Evolutionary conservation across 2,329 filamentous ascomycete species (phyloP), one percentile per base, ranked within the genome.

Genomic region (Elsinoe perseae): DNA sequence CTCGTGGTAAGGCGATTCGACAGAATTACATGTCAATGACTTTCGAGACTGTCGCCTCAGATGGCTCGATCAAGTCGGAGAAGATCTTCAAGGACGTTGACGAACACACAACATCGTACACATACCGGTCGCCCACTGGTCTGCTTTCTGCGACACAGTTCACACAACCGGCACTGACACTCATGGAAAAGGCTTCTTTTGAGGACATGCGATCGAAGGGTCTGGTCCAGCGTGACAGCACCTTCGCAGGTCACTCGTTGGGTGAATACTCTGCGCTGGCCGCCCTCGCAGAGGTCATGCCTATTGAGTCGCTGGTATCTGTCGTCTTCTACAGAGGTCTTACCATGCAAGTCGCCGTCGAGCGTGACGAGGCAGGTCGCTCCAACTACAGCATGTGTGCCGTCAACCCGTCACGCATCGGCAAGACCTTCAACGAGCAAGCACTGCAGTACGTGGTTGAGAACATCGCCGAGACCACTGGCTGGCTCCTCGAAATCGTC

Each of bases 11-110:
- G 77, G 90, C 89, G 53, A 98, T 98, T 65, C 89, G 93, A 61
- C 87, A 95, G 69, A 98, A 98, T 75, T 98, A 98, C 79, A 97
- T 97, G 87, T 85, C 92, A 59, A 98, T 98, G 93, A 97, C 92
- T 48, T 98, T 97, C 73, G 93, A 98, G 77, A 95, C 92, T n/a
- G 90, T 98, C 54, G 87, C 86, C 58, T 77, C 88, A 1, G 93
- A 98, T 70, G 93, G 93, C 23, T 83, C 83, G 32, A 90, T 95
- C 77, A 97, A 96, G 75, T 96, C 93, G 0, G 93, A 98, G 79
- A 95, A 92, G 75, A 98, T 98, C 69, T 98, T 98, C 82, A 97
- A 98, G 78, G 91, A 95, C 67, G 91, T 98, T 65, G 82, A 86
- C 66, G 93, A 97, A 75, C 85, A 80, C 69, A 97, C 92, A 1